Evolutionary conservation across 2,329 filamentous ascomycete species (phyloP).

Genomic region (Talaromyces albobiverticillius): DNA sequence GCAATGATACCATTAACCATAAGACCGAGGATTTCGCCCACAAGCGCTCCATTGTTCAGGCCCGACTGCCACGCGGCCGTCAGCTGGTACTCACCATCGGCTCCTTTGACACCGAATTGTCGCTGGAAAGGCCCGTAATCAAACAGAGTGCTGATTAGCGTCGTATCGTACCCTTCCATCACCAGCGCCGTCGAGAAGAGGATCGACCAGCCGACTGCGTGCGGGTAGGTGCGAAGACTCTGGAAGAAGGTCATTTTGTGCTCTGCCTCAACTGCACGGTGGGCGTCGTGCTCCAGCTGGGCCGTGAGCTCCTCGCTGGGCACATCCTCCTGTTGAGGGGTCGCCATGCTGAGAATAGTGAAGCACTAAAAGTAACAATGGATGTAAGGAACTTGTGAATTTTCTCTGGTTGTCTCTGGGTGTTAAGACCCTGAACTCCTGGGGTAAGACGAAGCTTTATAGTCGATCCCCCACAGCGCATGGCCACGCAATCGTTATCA

Average conservation of each 20-base stretch:
- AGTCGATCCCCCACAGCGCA: too few species aligned
- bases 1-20: conserved; percentile 51
- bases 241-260: conserved; percentile 70
- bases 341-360: background rate
- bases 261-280: conserved; percentile 40
- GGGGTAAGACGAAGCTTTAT: too few species aligned
- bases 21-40: conserved; percentile 49
- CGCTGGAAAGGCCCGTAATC: background rate
- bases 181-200: conserved; percentile 56
- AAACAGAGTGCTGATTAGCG: conserved; percentile 28
- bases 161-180: conserved; percentile 43
- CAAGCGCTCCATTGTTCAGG: conserved; percentile 25
- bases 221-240: conserved; percentile 78
- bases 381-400: too few species aligned
- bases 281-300: conserved; percentile 2
- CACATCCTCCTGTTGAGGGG: background rate
- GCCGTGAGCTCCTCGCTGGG: background rate
- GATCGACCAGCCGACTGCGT: conserved; percentile 78
- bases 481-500: too few species aligned
- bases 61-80: conserved; percentile 32
- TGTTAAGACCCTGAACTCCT: too few species aligned
- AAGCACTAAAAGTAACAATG: background rate
- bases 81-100: conserved; percentile 23
- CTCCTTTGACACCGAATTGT: background rate
- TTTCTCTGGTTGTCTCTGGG: too few species aligned